Evolutionary conservation across 2,329 filamentous ascomycete species (phyloP).

Genomic region (Fusarium sp.): DNA sequence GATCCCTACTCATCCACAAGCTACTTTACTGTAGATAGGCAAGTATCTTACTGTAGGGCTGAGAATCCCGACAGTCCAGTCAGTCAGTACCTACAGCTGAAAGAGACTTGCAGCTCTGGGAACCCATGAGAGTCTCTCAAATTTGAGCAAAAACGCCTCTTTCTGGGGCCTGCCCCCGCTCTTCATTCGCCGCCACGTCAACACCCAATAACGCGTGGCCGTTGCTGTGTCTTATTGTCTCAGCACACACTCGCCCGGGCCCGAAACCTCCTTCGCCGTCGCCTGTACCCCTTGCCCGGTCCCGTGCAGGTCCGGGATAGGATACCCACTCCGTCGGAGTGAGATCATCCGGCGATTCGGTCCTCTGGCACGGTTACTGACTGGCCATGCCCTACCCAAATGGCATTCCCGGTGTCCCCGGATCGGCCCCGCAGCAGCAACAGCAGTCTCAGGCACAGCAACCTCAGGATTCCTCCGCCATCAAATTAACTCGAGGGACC

Average conservation of each 20-base stretch:
- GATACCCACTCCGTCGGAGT: constrained; percentile 19
- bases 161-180: neutral
- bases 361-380: neutral
- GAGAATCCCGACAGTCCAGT: neutral
- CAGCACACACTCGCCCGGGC: neutral
- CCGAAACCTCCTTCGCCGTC: neutral
- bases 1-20: neutral
- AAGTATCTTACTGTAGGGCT: constrained; percentile 4
- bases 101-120: constrained; percentile 23
- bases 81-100: constrained; percentile 1
- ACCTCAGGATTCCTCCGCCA: constrained; percentile 51
- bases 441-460: constrained; percentile 37
- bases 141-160: constrained; percentile 5
- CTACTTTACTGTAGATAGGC: neutral
- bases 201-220: neutral
- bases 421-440: constrained; percentile 32
- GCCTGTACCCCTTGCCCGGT: neutral
- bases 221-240: constrained; percentile 7
- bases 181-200: constrained; percentile 5
- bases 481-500: constrained; percentile 66
- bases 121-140: constrained; percentile 6
- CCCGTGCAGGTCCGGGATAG: constrained; percentile 3
- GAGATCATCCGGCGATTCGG: neutral
- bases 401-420: constrained; percentile 29
- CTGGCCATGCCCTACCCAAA: constrained; percentile 36